Conservation (phyloP, 768 basidiomycete species). For the Kwoniella sp. region DNA sequence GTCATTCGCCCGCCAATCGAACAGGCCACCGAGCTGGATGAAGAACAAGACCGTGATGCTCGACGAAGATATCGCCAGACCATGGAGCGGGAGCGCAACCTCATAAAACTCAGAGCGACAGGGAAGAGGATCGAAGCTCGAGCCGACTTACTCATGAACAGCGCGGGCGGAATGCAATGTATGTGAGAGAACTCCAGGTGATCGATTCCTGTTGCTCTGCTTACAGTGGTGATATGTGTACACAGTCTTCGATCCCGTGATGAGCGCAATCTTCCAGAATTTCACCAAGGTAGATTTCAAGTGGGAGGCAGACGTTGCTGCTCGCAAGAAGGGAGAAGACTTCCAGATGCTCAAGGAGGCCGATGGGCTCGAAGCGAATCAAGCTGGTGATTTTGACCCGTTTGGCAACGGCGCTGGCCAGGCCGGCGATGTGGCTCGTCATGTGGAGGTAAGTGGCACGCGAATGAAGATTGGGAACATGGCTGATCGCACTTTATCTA, state of each 20-base stretch:
- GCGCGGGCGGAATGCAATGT: constrained; percentile 34
- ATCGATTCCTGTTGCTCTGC: not conserved
- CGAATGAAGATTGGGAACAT: not conserved
- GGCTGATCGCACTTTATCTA: not conserved
- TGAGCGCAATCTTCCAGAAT: constrained; percentile 31
- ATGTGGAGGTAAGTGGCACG: not conserved
- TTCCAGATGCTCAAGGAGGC: constrained; percentile 3
- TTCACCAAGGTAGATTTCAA: constrained; percentile 33
- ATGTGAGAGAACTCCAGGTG: constrained; percentile 1
- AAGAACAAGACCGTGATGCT: constrained; percentile 21
- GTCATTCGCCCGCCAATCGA: too few relatives aligned
- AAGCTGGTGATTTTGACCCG: not conserved
- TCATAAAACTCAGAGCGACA: constrained; percentile 13
- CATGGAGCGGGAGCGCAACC: constrained; percentile 23
- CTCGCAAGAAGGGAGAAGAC: not conserved
- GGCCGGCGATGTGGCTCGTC: not conserved
- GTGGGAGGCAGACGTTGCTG: constrained; percentile 43
- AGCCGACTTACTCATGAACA: constrained; percentile 31
- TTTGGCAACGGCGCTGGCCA: not conserved
- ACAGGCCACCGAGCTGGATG: constrained; percentile 26
- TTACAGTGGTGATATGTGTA: too few relatives aligned
- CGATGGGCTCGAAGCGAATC: not conserved
- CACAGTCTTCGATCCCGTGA: constrained; percentile 38
- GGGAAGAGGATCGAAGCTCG: constrained; percentile 15
- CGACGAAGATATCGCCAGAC: constrained; percentile 17